phyloP scores from a whole-genome alignment of 257 asterid genomes.

The Marsdenia floribunda region DNA sequence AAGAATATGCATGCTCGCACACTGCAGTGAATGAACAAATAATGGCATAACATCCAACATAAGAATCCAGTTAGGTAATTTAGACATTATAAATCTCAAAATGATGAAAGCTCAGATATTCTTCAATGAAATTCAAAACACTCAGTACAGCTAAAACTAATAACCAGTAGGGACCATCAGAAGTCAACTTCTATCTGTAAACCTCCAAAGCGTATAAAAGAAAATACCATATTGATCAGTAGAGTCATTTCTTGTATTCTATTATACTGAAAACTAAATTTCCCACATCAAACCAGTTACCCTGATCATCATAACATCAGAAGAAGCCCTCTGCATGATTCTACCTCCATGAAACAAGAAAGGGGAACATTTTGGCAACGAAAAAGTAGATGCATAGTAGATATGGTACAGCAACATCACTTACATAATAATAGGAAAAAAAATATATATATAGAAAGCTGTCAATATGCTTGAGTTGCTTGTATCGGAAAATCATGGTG shows the following conservation, averaged over 20 bases:
- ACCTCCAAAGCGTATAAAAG: neutral
- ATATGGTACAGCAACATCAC: neutral
- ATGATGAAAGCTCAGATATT: neutral
- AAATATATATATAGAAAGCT: neutral
- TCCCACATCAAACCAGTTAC: neutral
- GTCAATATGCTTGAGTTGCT: neutral
- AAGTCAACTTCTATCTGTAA: neutral
- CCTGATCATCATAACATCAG: neutral
- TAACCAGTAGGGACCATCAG: neutral
- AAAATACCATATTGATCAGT: neutral
- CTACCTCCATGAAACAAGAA: neutral
- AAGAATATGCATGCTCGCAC: conserved; percentile 93
- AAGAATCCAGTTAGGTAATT: neutral
- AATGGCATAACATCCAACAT: neutral
- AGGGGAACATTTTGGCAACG: no score
- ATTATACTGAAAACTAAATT: neutral
- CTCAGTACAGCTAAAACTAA: neutral
- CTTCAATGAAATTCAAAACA: neutral
- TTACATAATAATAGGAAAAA: neutral
- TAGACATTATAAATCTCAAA: neutral
- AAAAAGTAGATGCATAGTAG: neutral
- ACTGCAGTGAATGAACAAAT: conserved; percentile 44
- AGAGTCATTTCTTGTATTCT: neutral
- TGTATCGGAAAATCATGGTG: neutral
- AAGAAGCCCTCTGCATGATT: neutral